phyloP scores from a whole-genome alignment of 176 grass and related monocot genomes.

The Musa schizocarpa region DNA sequence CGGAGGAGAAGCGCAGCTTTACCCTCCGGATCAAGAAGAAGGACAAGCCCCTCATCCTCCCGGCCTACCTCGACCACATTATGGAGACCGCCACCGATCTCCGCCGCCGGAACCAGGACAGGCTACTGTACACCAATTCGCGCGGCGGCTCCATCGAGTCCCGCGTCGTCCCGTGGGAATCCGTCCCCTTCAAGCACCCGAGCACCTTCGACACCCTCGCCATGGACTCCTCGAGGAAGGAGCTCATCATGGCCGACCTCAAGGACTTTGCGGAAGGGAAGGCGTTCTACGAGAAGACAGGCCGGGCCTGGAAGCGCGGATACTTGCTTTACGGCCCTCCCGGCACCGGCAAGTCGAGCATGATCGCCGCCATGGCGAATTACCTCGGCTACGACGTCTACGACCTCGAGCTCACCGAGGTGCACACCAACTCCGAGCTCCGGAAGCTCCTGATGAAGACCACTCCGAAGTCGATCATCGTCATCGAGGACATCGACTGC shows the following conservation, averaged over 20 bases:
- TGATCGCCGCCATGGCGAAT: constrained; percentile 87
- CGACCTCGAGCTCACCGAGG: constrained; percentile 64
- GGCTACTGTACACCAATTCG: constrained; percentile 7
- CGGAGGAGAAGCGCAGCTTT: constrained; percentile 84
- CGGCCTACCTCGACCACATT: constrained; percentile 5
- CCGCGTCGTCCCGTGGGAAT: constrained; percentile 29
- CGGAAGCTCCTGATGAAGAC: constrained; percentile 53
- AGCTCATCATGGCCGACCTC: constrained; percentile 53
- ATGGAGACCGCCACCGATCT: constrained; percentile 3
- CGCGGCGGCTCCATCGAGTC: constrained; percentile 37
- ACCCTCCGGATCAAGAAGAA: constrained; percentile 61
- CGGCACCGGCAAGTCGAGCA: constrained; percentile 88
- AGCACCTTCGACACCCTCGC: constrained; percentile 62
- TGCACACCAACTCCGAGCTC: constrained; percentile 45
- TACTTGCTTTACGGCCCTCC: constrained; percentile 75
- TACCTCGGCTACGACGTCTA: constrained; percentile 70
- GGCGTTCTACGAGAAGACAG: constrained; percentile 69
- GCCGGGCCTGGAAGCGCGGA: constrained; percentile 84
- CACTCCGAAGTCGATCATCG: constrained; percentile 54
- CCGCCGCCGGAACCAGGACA: constrained; percentile 4
- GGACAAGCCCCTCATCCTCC: constrained; percentile 34
- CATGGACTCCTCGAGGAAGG: constrained; percentile 48
- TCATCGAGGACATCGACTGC: constrained; percentile 80
- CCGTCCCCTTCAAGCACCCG: constrained; percentile 64
- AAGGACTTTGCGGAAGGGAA: constrained; percentile 59